Evolutionary conservation across 2,329 filamentous ascomycete species (phyloP).

Genomic region (Ophiostoma himal-ulmi): DNA sequence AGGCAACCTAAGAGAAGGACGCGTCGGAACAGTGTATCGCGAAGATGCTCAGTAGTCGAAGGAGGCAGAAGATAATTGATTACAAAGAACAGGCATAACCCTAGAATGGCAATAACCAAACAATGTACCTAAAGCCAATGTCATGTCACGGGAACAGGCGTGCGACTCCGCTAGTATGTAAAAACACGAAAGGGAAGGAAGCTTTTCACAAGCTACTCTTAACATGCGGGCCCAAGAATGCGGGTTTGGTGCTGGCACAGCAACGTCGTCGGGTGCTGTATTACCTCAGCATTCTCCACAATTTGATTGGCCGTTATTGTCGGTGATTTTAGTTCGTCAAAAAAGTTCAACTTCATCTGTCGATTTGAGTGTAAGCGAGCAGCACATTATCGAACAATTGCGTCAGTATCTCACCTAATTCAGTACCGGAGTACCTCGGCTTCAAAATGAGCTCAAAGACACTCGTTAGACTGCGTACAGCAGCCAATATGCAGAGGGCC

Average conservation of each 20-base stretch:
- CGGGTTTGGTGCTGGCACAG: constrained; percentile 26
- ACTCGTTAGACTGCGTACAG: neutral
- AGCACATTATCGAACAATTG: neutral
- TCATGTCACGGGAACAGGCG: constrained; percentile 4
- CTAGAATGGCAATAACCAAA: constrained; percentile 9
- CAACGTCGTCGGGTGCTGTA: constrained; percentile 13
- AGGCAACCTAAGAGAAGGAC: constrained; percentile 22
- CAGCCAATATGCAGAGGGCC: neutral
- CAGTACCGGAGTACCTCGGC: neutral
- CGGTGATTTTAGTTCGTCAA: constrained; percentile 16
- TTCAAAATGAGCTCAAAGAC: neutral
- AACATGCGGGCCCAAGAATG: neutral
- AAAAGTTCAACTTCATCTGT: constrained; percentile 5
- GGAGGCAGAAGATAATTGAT: neutral
- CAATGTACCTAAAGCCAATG: neutral
- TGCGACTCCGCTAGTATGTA: neutral
- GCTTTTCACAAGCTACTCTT: constrained; percentile 3
- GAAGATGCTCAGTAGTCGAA: neutral
- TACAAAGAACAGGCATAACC: neutral
- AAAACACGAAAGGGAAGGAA: neutral
- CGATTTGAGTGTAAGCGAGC: neutral
- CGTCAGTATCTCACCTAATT: neutral
- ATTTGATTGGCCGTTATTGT: constrained; percentile 16
- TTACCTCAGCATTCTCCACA: constrained; percentile 6
- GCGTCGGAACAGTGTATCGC: constrained; percentile 11